Percentiles rank a stretch among this genome's conserved stretches.
Conservation (phyloP, 805 yeast genomes). For the Tetrapisispora arboricola region DNA sequence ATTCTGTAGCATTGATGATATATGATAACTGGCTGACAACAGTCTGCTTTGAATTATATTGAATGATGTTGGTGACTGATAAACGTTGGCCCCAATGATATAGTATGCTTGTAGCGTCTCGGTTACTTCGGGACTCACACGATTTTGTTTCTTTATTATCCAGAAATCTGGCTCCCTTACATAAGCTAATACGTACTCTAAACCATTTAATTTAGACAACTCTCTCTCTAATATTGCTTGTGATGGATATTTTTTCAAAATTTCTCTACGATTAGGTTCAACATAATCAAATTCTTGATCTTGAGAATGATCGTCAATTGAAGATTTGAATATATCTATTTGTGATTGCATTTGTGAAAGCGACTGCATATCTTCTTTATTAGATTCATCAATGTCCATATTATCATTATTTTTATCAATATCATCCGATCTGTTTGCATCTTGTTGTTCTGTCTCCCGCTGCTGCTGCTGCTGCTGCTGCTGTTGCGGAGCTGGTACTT, state of each 20-base stretch:
- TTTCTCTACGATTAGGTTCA: conserved; percentile 17
- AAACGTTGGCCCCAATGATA: conserved; percentile 83
- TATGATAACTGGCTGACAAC: conserved; percentile 35
- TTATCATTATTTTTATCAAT: background rate
- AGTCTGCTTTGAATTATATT: conserved; percentile 65
- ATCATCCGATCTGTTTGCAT: background rate
- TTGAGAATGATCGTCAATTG: conserved; percentile 4
- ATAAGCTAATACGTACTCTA: conserved; percentile 68
- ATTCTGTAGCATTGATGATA: conserved; percentile 38
- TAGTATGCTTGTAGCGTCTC: conserved; percentile 66
- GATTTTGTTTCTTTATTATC: conserved; percentile 74
- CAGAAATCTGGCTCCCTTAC: conserved; percentile 87
- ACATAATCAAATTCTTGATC: conserved; percentile 14
- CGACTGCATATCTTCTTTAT: background rate
- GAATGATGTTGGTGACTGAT: conserved; percentile 75
- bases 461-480: conserved; percentile 18
- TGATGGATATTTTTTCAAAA: conserved; percentile 21
- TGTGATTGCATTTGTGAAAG: conserved; percentile 1
- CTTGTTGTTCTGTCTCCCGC: conserved; percentile 6
- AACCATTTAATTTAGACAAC: conserved; percentile 68
- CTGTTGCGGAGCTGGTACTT: conserved; percentile 3
- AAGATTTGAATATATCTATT: conserved; percentile 3
- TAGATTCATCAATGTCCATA: background rate
- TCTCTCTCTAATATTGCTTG: conserved; percentile 40
- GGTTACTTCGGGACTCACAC: conserved; percentile 34